Conservation (phyloP, 495 filamentous ascomycete species). For the Aspergillus mulundensis region DNA sequence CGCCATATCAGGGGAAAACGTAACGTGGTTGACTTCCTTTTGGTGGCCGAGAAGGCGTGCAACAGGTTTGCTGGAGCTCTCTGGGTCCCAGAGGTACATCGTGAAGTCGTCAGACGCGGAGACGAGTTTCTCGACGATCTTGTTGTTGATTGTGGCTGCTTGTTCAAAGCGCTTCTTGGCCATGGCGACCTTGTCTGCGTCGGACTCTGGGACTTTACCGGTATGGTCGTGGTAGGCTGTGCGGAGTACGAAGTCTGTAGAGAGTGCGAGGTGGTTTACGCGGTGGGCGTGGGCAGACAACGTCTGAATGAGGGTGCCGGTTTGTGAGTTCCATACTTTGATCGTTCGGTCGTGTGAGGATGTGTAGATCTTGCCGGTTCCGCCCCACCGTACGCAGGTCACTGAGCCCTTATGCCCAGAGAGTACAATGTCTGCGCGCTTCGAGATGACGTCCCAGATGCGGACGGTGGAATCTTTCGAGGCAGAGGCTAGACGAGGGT, state of each 20-base stretch:
- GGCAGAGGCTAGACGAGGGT: conserved; percentile 78
- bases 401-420: conserved; percentile 86
- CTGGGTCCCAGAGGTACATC: conserved; percentile 93
- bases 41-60: conserved; percentile 89
- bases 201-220: conserved; percentile 59
- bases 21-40: conserved; percentile 93
- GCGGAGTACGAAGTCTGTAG: conserved; percentile 85
- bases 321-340: conserved; percentile 81
- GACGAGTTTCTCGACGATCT: conserved; percentile 79
- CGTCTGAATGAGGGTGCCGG: conserved; percentile 74
- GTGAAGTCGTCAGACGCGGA: conserved; percentile 94
- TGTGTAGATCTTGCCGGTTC: conserved; percentile 79
- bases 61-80: conserved; percentile 72
- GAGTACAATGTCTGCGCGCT: conserved; percentile 73
- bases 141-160: conserved; percentile 73
- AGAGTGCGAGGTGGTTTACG: conserved; percentile 93
- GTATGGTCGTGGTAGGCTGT: conserved; percentile 87
- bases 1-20: conserved; percentile 83
- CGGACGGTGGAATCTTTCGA: conserved; percentile 89
- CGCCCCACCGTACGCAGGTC: conserved; percentile 92
- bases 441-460: conserved; percentile 79
- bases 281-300: conserved; percentile 85
- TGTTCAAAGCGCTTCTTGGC: conserved; percentile 84
- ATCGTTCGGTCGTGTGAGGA: conserved; percentile 91
- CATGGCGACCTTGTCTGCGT: conserved; percentile 67